phyloP scores from a whole-genome alignment of 257 asterid species.

The Anisodus tanguticus region DNA sequence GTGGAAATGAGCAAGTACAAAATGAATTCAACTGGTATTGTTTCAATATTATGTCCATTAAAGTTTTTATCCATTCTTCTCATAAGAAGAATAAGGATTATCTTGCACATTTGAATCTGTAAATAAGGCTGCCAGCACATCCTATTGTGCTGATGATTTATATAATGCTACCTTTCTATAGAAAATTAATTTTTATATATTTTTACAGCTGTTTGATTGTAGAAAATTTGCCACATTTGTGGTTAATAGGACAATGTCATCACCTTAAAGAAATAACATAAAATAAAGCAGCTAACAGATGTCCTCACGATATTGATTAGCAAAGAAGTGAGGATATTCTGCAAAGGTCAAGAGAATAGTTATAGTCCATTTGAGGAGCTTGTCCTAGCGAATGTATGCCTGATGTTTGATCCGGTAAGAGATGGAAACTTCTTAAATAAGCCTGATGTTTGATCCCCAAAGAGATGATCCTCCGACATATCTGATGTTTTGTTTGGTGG shows the following conservation, averaged over 20 bases:
- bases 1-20: background rate
- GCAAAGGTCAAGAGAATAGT: background rate
- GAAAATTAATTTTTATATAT: background rate
- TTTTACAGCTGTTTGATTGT: background rate
- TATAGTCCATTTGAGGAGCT: background rate
- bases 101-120: background rate
- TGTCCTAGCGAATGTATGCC: background rate
- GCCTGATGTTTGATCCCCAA: background rate
- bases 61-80: background rate
- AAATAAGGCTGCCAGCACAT: background rate
- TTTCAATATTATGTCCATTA: background rate
- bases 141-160: background rate
- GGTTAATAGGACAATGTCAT: background rate
- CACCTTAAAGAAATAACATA: slow-evolving; percentile 10
- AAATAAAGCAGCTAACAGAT: slow-evolving; percentile 16
- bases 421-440: slow-evolving; percentile 19
- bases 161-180: background rate
- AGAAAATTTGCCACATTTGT: background rate
- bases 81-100: background rate
- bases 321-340: background rate
- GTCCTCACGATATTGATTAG: background rate
- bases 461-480: background rate
- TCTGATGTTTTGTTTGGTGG: background rate
- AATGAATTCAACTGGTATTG: background rate
- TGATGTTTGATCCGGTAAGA: slow-evolving; percentile 5